Evolutionary conservation across 1,284 basidiomycete genomes (phyloP), one percentile per base, ranked within the genome.

Genomic region (Apiotrichum sp.): DNA sequence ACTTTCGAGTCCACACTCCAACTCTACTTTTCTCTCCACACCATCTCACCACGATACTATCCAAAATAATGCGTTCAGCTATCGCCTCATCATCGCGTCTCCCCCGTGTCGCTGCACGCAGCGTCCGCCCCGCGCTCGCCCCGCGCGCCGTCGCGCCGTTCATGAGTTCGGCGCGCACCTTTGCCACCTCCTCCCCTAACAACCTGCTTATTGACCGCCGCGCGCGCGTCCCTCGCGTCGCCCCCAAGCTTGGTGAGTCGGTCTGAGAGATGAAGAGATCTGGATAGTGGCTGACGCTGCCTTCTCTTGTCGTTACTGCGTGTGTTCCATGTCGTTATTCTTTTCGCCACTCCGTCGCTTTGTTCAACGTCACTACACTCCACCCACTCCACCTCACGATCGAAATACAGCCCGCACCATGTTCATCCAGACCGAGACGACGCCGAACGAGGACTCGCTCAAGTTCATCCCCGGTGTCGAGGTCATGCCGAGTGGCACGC

Each of bases 351-450:
- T 13, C 13, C 7, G 52, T 44, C 42, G 50, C 40, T 44, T 29
- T 32, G 9, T 22, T 31, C 31, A 40, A 31, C 44, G 16, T 39
- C 39, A 47, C 2, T 11, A 22, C 22, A 22, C 22, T 22, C 22
- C 13, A 38, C 31, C 31, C 31, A n/a, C 22, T 22, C 22, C 22
- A 22, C 22, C 22, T 22, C 45, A 32, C 33, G 33, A 13, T 36
- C 32, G 8, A 11, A 9, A 13, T n/a, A 36, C 69, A 92, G 90
- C 80, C 47, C 86, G 91, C 31, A 87, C 87, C 40, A 93, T 96
- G 89, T 96, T 96, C 78, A 95, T 95, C 61, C 92, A 96, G 77
- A 98, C 95, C 6, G 95, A 98, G 78, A 85, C 86, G 4, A 98
- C 95, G 1, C 95, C 95, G 1, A 98, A 98, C 75, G 90, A 93